Conservation (phyloP, 192 early-diverging fungal species). For the Pilaira anomala region DNA sequence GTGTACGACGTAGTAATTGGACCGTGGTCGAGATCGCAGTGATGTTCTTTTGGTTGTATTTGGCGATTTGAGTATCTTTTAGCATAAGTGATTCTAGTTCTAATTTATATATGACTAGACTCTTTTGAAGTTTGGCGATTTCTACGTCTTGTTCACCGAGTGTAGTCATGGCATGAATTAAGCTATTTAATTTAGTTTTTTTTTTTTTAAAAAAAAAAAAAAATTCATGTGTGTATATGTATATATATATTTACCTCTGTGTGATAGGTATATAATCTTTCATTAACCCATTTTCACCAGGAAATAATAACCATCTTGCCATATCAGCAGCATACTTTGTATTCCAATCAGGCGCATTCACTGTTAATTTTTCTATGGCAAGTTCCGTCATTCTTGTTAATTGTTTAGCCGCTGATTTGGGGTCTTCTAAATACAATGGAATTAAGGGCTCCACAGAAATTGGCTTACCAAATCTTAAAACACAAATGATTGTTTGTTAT, state of each 20-base stretch:
- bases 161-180: slow-evolving; percentile 26
- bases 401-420: slow-evolving; percentile 37
- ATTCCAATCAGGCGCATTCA: slow-evolving; percentile 52
- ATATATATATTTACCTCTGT: slow-evolving; percentile 47
- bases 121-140: slow-evolving; percentile 28
- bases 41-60: slow-evolving; percentile 38
- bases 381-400: slow-evolving; percentile 38
- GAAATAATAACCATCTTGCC: slow-evolving; percentile 40
- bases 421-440: slow-evolving; percentile 36
- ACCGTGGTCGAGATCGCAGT: slow-evolving; percentile 25
- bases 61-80: slow-evolving; percentile 36
- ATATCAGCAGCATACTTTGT: slow-evolving; percentile 38
- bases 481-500: too few relatives aligned
- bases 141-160: slow-evolving; percentile 20
- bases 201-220: too few relatives aligned
- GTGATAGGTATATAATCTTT: slow-evolving; percentile 45
- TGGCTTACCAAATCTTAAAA: slow-evolving; percentile 40
- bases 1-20: slow-evolving; percentile 23
- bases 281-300: slow-evolving; percentile 27
- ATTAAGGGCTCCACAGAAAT: slow-evolving; percentile 40
- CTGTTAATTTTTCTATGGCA: slow-evolving; percentile 42
- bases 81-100: slow-evolving; percentile 26
- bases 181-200: too few relatives aligned
- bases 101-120: slow-evolving; percentile 33
- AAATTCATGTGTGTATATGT: neutral